Conservation (phyloP, 177 flowering plant species). For the Vitis hybrid region DNA sequence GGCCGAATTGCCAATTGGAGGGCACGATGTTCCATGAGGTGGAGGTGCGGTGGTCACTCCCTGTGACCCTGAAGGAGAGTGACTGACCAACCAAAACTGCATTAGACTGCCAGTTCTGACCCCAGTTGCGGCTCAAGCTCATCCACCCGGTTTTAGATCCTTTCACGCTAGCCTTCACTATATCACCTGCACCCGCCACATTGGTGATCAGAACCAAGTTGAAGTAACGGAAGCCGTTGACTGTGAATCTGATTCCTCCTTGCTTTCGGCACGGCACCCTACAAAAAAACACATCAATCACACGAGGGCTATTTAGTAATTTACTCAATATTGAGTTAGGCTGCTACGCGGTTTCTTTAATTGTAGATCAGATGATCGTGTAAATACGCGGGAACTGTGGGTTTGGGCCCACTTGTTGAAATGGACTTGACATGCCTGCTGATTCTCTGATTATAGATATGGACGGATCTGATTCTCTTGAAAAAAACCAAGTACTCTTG, state of each 20-base stretch:
- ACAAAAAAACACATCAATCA: not conserved
- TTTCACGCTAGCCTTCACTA: slow-evolving; percentile 35
- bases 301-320: not conserved
- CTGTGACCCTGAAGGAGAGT: slow-evolving; percentile 41
- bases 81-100: slow-evolving; percentile 41
- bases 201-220: slow-evolving; percentile 44
- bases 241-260: slow-evolving; percentile 49
- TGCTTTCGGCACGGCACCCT: slow-evolving; percentile 47
- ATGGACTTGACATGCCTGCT: no score
- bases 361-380: no score
- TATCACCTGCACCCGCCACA: slow-evolving; percentile 53
- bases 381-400: no score
- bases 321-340: not conserved
- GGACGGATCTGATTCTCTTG: no score
- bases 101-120: slow-evolving; percentile 49
- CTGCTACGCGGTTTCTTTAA: no score
- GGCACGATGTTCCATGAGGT: slow-evolving; percentile 44
- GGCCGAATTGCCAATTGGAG: slow-evolving; percentile 46
- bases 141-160: slow-evolving; percentile 46
- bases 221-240: slow-evolving; percentile 50
- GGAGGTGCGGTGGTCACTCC: slow-evolving; percentile 40
- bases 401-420: no score
- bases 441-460: no score
- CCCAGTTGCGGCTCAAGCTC: slow-evolving; percentile 44
- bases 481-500: no score